A percentile compares a stretch with the other conserved stretches of the same genome.
Conservation (phyloP, 768 basidiomycete species). For the Boletus tylopilopsis region DNA sequence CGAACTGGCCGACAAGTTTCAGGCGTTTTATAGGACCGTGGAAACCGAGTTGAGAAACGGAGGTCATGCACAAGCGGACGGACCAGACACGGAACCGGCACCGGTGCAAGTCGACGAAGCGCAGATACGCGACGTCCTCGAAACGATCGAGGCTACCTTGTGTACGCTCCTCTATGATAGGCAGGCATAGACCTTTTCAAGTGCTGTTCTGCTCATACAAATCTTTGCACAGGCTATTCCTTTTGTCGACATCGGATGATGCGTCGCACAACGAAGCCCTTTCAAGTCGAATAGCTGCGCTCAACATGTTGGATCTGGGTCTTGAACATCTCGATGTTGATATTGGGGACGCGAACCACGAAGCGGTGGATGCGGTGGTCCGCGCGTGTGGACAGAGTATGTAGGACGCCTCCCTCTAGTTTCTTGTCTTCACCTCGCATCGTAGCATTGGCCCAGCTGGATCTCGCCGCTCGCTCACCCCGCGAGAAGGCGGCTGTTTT, state of each 20-base stretch:
- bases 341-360: conserved; percentile 46
- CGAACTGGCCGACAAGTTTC: conserved; percentile 51
- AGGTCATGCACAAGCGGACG: conserved; percentile 9
- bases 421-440: conserved; percentile 22
- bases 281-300: conserved; percentile 82
- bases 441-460: conserved; percentile 51
- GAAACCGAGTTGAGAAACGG: conserved; percentile 56
- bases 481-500: conserved; percentile 76
- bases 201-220: not conserved
- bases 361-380: conserved; percentile 60
- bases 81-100: conserved; percentile 13
- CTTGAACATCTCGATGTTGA: conserved; percentile 89
- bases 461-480: conserved; percentile 52
- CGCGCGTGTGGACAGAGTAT: conserved; percentile 74
- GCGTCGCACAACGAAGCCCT: conserved; percentile 86
- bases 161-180: conserved; percentile 81
- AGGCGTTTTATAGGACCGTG: conserved; percentile 65
- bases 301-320: conserved; percentile 86
- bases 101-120: conserved; percentile 34
- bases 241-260: conserved; percentile 72
- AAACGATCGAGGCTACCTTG: conserved; percentile 68
- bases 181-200: conserved; percentile 34
- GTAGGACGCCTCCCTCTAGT: conserved; percentile 21
- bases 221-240: conserved; percentile 57
- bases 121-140: conserved; percentile 58